Percentiles rank a stretch among this genome's conserved stretches.
phyloP scores from a whole-genome alignment of 2,329 filamentous ascomycete genomes.

The Fusarium domesticum region DNA sequence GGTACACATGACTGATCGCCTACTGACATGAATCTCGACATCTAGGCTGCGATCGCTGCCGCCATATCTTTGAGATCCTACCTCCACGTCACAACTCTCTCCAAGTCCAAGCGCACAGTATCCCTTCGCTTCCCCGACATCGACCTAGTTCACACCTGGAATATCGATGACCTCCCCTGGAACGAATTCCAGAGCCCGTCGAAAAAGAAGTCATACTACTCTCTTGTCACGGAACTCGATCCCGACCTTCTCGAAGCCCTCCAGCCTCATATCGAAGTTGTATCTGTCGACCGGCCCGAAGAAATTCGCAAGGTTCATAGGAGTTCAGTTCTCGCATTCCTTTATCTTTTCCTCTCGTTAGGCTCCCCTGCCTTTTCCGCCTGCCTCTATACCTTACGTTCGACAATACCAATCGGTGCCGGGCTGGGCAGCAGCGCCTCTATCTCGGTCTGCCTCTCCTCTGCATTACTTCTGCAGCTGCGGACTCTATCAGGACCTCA shows the following conservation, averaged over 20 bases:
- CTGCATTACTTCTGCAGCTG: slow-evolving; percentile 82
- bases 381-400: slow-evolving; percentile 86
- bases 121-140: slow-evolving; percentile 90
- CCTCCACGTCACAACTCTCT: slow-evolving; percentile 89
- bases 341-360: slow-evolving; percentile 89
- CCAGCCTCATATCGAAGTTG: slow-evolving; percentile 69
- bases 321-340: slow-evolving; percentile 76
- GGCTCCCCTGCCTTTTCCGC: slow-evolving; percentile 75
- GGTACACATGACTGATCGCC: slow-evolving; percentile 1
- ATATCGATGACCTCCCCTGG: slow-evolving; percentile 92
- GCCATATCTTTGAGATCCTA: slow-evolving; percentile 94
- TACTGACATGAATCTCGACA: slow-evolving; percentile 18
- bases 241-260: slow-evolving; percentile 76
- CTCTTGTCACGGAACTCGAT: slow-evolving; percentile 80
- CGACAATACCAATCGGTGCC: slow-evolving; percentile 88
- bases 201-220: slow-evolving; percentile 96
- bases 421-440: slow-evolving; percentile 93
- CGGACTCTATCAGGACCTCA: slow-evolving; percentile 87
- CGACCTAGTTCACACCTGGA: slow-evolving; percentile 84
- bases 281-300: slow-evolving; percentile 66
- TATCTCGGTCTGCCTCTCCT: slow-evolving; percentile 82
- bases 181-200: slow-evolving; percentile 69
- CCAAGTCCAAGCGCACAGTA: slow-evolving; percentile 86
- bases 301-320: slow-evolving; percentile 80
- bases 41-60: slow-evolving; percentile 83